phyloP scores from a whole-genome alignment of 495 filamentous ascomycete species.

The Stereocaulon alpinum region DNA sequence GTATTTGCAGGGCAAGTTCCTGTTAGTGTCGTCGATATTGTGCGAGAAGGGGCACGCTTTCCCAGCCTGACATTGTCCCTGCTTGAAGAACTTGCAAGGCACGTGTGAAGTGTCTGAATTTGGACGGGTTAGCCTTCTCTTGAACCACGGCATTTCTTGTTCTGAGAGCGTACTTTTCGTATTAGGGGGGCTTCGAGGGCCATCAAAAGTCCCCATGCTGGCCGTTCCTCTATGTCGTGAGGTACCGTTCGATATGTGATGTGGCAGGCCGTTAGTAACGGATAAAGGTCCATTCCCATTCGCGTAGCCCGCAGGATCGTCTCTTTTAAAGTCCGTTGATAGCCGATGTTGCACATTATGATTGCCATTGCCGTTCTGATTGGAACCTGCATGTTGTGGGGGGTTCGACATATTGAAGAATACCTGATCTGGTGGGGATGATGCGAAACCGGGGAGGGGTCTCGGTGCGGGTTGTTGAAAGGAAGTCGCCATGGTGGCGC shows the following conservation, averaged over 20 bases:
- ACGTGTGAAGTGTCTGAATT: constrained; percentile 85
- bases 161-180: constrained; percentile 52
- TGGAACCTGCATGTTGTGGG: constrained; percentile 10
- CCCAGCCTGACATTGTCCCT: constrained; percentile 92
- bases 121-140: constrained; percentile 20
- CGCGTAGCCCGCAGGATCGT: constrained; percentile 7
- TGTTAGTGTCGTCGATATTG: constrained; percentile 65
- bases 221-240: constrained; percentile 24
- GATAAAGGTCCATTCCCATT: constrained; percentile 13
- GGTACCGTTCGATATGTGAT: constrained; percentile 20
- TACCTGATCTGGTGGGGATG: constrained; percentile 20
- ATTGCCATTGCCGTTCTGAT: constrained; percentile 4
- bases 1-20: constrained; percentile 91
- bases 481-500: constrained; percentile 19
- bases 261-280: constrained; percentile 17
- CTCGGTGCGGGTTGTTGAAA: constrained; percentile 13
- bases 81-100: constrained; percentile 97
- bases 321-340: constrained; percentile 15
- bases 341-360: constrained; percentile 9
- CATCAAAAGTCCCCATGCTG: constrained; percentile 46
- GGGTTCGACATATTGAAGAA: constrained; percentile 12
- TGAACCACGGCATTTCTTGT: background rate
- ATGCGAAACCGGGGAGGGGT: constrained; percentile 14
- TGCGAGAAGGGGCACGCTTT: constrained; percentile 94
- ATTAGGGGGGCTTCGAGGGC: constrained; percentile 71